phyloP scores from a whole-genome alignment of 352 stramenopile genomes.

The Phytopythium kandeliae region DNA sequence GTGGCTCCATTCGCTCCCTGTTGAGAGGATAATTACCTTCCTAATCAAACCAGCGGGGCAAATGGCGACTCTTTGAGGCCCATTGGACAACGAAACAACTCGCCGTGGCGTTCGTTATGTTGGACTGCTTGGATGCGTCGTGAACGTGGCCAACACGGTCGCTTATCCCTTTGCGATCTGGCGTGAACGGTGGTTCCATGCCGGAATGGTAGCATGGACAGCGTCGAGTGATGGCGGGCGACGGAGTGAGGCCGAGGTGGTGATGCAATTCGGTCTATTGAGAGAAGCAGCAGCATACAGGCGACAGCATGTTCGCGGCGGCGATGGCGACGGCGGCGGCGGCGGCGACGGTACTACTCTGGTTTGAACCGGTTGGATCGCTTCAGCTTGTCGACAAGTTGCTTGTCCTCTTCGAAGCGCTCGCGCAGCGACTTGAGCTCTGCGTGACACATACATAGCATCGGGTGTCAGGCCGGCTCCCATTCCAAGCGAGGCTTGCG shows the following conservation, averaged over 20 bases:
- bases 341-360: conserved; percentile 29
- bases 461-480: too few species aligned
- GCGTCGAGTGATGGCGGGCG: too few species aligned
- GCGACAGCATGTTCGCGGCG: neutral
- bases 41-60: conserved; percentile 1
- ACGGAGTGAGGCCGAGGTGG: too few species aligned
- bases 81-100: neutral
- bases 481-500: too few species aligned
- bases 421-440: conserved; percentile 79
- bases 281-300: neutral
- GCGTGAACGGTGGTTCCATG: too few species aligned
- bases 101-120: neutral
- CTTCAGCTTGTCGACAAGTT: conserved; percentile 80
- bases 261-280: neutral
- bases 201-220: too few species aligned
- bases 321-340: neutral
- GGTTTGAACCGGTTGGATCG: conserved; percentile 75
- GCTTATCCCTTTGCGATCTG: too few species aligned
- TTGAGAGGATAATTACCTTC: neutral
- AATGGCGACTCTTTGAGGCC: conserved; percentile 9
- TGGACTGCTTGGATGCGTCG: neutral
- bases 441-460: conserved; percentile 18
- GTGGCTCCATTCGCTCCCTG: too few species aligned
- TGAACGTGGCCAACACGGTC: too few species aligned
- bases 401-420: conserved; percentile 77